A percentile compares a stretch with the other conserved stretches of the same genome.
phyloP scores from a whole-genome alignment of 164 flowering plant genomes.

The Sedum album region DNA sequence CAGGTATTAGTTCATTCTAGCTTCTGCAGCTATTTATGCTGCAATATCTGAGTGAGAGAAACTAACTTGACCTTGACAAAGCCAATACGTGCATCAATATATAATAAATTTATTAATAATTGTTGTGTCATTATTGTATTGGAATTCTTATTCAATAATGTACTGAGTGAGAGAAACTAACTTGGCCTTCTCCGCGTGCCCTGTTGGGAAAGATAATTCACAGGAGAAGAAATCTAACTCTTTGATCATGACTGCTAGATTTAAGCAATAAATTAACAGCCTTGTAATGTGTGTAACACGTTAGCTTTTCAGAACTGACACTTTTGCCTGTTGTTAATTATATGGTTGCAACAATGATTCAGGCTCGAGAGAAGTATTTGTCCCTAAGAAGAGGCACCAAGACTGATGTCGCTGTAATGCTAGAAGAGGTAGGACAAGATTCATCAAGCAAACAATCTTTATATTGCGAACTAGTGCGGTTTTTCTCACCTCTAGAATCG shows the following conservation, averaged over 20 bases:
- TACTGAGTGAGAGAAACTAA: not conserved
- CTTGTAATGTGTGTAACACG: not conserved
- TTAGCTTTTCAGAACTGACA: not conserved
- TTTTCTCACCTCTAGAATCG: conserved; percentile 23
- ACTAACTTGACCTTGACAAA: no score
- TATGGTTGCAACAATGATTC: conserved; percentile 7
- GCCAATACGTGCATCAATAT: not conserved
- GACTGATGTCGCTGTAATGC: conserved; percentile 39
- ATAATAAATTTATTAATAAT: not conserved
- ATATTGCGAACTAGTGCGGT: not conserved
- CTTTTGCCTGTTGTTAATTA: not conserved
- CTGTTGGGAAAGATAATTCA: not conserved
- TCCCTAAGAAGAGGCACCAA: conserved; percentile 65
- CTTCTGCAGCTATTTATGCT: not conserved
- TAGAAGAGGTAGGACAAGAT: conserved; percentile 49
- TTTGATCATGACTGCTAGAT: not conserved
- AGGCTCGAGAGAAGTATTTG: conserved; percentile 75
- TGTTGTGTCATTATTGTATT: not conserved
- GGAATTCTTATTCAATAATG: not conserved
- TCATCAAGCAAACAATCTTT: not conserved
- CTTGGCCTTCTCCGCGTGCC: not conserved
- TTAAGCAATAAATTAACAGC: not conserved
- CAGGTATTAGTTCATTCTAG: conserved; percentile 31
- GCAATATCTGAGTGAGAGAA: no score
- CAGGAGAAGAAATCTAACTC: not conserved